Evolutionary conservation across 1,139 yeast species (phyloP).

Genomic region (Arxiozyma slooffiae): DNA sequence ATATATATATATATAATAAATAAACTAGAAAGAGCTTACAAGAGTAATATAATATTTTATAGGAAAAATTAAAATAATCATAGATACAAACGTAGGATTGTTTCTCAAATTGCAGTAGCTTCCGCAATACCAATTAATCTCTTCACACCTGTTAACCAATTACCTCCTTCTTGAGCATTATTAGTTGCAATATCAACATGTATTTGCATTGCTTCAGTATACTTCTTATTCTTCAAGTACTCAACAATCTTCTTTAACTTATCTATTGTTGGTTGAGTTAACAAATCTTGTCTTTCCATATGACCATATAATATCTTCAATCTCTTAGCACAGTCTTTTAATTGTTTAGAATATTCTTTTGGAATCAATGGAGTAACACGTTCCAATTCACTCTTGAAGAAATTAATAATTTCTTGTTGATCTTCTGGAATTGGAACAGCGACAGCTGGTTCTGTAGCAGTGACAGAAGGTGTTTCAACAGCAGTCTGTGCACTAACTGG

Average conservation of each 20-base stretch:
- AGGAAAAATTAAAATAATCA: neutral
- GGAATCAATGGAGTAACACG: slow-evolving; percentile 69
- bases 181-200: slow-evolving; percentile 56
- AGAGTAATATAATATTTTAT: no score
- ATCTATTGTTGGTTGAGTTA: slow-evolving; percentile 48
- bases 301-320: slow-evolving; percentile 68
- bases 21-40: no score
- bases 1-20: no score
- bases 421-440: slow-evolving; percentile 40
- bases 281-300: slow-evolving; percentile 62
- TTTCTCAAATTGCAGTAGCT: slow-evolving; percentile 23
- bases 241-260: slow-evolving; percentile 45
- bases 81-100: neutral
- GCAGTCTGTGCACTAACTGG: neutral
- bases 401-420: slow-evolving; percentile 49
- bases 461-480: slow-evolving; percentile 7
- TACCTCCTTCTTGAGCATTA: slow-evolving; percentile 68
- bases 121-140: slow-evolving; percentile 70
- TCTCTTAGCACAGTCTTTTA: slow-evolving; percentile 74
- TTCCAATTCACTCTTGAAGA: slow-evolving; percentile 45
- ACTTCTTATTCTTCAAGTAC: slow-evolving; percentile 47
- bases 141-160: slow-evolving; percentile 90
- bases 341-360: slow-evolving; percentile 61
- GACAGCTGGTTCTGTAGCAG: slow-evolving; percentile 3
- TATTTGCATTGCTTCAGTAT: slow-evolving; percentile 46